phyloP scores from a whole-genome alignment of 768 basidiomycete species.

The Candolleomyces eurysporus region DNA sequence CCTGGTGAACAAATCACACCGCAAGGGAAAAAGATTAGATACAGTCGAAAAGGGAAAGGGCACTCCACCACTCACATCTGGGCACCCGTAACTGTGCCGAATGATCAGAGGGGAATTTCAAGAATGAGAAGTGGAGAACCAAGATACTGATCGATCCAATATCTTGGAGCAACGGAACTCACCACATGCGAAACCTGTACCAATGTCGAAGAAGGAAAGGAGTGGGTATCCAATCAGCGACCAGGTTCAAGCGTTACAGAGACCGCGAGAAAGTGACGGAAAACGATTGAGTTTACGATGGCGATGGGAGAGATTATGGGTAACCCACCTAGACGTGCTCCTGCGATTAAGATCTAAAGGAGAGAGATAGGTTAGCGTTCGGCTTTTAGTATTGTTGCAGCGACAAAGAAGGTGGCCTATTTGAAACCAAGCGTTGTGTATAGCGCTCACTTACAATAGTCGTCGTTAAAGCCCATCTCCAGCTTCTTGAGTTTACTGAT shows the following conservation, averaged over 20 bases:
- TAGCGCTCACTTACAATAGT: slow-evolving; percentile 1
- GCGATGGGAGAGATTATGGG: background rate
- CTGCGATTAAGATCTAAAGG: slow-evolving; percentile 1
- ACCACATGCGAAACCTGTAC: slow-evolving; percentile 11
- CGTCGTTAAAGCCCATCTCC: slow-evolving; percentile 4
- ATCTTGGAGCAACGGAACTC: background rate
- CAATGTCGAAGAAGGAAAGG: no score
- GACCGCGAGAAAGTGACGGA: background rate
- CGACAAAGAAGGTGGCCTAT: background rate
- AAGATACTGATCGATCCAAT: no score
- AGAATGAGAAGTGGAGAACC: no score
- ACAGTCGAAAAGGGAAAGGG: background rate
- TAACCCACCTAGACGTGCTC: slow-evolving; percentile 7
- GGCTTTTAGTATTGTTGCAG: no score
- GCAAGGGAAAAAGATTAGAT: background rate
- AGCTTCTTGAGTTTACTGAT: slow-evolving; percentile 3
- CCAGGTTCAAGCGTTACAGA: background rate
- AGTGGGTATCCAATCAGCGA: background rate
- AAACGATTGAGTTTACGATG: no score
- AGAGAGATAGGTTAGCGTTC: background rate
- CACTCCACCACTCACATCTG: slow-evolving; percentile 3
- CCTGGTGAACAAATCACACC: background rate
- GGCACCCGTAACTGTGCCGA: slow-evolving; percentile 1
- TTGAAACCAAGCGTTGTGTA: no score
- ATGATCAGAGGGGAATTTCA: background rate